Evolutionary conservation across 179 eudicot genomes (phyloP).

Genomic region (Vitellaria paradoxa): DNA sequence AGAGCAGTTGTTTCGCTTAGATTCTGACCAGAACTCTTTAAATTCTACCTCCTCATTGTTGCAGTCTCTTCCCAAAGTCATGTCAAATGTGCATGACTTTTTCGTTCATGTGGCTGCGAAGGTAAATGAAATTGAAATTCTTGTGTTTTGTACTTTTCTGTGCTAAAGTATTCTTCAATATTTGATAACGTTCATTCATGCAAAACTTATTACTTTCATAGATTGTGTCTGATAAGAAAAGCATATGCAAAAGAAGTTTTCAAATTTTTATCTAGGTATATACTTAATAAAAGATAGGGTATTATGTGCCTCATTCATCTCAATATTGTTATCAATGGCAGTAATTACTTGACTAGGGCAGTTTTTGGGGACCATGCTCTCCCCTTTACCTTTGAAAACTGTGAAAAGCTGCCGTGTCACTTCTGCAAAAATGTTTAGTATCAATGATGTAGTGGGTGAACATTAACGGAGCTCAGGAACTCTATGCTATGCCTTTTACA

Average conservation of each 20-base stretch:
- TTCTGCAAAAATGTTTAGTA: neutral
- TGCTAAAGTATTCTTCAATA: neutral
- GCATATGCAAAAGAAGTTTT: neutral
- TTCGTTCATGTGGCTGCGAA: constrained; percentile 97
- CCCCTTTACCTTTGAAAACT: neutral
- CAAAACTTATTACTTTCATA: neutral
- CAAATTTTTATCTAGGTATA: neutral
- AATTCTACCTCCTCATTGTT: constrained; percentile 55
- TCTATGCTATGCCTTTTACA: neutral
- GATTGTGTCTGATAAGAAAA: neutral
- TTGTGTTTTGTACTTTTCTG: constrained; percentile 8
- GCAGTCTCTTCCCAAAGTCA: constrained; percentile 92
- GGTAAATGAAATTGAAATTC: constrained; percentile 39
- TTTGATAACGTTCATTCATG: neutral
- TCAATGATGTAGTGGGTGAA: neutral
- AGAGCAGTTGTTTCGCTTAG: constrained; percentile 76
- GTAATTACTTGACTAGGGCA: neutral
- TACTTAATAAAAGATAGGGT: neutral
- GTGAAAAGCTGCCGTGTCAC: neutral
- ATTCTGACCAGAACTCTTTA: constrained; percentile 58
- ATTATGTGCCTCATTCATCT: neutral
- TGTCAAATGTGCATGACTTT: constrained; percentile 88
- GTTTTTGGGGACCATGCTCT: neutral
- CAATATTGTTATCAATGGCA: neutral
- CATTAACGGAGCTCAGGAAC: neutral